Conservation (phyloP, 2,329 filamentous ascomycete species). For the Penicillium decumbens region DNA sequence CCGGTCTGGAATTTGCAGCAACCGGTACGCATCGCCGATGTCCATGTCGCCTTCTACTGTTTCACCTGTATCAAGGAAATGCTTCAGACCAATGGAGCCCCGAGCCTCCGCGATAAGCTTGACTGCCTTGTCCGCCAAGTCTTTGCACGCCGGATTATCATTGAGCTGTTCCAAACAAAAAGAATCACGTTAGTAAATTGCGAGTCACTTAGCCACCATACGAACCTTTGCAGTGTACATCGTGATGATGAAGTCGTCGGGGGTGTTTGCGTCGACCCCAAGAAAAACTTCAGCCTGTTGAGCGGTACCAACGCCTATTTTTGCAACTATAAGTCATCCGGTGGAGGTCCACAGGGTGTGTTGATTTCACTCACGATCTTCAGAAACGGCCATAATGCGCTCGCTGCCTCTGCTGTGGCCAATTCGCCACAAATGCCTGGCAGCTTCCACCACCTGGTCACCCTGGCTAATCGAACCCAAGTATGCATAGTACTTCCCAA, state of each 20-base stretch:
- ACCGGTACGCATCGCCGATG: constrained; percentile 49
- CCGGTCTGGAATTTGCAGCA: constrained; percentile 51
- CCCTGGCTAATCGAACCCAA: constrained; percentile 53
- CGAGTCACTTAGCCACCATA: too few relatives aligned
- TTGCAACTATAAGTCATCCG: too few relatives aligned
- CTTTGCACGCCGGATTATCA: constrained; percentile 49
- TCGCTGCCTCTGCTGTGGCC: constrained; percentile 56
- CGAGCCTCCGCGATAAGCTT: constrained; percentile 56
- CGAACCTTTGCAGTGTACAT: constrained; percentile 50
- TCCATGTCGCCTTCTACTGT: constrained; percentile 52
- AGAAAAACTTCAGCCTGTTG: constrained; percentile 62
- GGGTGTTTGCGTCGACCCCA: constrained; percentile 46
- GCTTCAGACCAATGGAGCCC: constrained; percentile 51
- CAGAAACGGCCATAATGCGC: constrained; percentile 54
- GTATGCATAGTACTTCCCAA: constrained; percentile 57
- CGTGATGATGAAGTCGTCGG: constrained; percentile 56
- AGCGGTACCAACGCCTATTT: constrained; percentile 50
- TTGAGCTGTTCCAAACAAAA: constrained; percentile 29
- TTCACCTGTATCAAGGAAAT: constrained; percentile 52
- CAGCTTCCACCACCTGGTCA: constrained; percentile 47
- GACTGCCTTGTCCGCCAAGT: constrained; percentile 53
- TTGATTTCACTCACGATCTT: constrained; percentile 39
- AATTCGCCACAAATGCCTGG: constrained; percentile 56
- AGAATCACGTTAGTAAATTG: too few relatives aligned
- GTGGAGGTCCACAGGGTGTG: too few relatives aligned